Base-by-base conservation (phyloP, 208 protist species). In the Naegleria lovaniensis region DNA sequence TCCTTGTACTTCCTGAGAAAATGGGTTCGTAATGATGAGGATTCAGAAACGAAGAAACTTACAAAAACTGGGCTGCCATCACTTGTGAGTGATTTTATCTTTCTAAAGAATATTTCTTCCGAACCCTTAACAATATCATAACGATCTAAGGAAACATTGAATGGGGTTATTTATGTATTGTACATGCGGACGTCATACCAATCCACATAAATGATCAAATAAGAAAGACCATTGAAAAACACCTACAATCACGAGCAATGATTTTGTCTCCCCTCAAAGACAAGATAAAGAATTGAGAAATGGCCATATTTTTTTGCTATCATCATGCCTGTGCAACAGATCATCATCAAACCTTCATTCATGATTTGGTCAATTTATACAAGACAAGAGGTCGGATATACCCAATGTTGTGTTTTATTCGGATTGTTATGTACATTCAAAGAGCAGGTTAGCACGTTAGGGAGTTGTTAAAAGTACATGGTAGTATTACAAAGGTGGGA, bases 261-360 rank as follows among this genome's bases (percentile, higher is more conserved):
- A 97, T 93, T 91, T 93, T 96, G 55, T 97, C 96, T 7, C 96
- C 96, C 0, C 95, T 92, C 9, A 94, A 91, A 36, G 95, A 97
- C 11, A 98, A 91, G 41, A 97, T 94, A 89, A 97, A 97, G 38
- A 97, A 90, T 86, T 97, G 95, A 0, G 95, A 97, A 40, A 95
- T 29, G 58, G 19, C 25, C 58, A 75, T 75, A n/a, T 75, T 75
- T 75, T 75, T 48, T 48, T 7, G 1, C 43, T 48, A 9, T 48
- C 43, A 9, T 7, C 5, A 48, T 48, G 7, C 43, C 43, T 7
- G 43, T 48, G n/a, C n/a, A n/a, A n/a, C n/a, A n/a, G n/a, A n/a
- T n/a, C n/a, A n/a, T n/a, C n/a, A n/a, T n/a, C n/a, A n/a, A n/a
- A n/a, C n/a, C n/a, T n/a, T n/a, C n/a, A n/a, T n/a, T n/a, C n/a